phyloP scores from a whole-genome alignment of 2,329 filamentous ascomycete genomes.

The Neopestalotiopsis rosae region DNA sequence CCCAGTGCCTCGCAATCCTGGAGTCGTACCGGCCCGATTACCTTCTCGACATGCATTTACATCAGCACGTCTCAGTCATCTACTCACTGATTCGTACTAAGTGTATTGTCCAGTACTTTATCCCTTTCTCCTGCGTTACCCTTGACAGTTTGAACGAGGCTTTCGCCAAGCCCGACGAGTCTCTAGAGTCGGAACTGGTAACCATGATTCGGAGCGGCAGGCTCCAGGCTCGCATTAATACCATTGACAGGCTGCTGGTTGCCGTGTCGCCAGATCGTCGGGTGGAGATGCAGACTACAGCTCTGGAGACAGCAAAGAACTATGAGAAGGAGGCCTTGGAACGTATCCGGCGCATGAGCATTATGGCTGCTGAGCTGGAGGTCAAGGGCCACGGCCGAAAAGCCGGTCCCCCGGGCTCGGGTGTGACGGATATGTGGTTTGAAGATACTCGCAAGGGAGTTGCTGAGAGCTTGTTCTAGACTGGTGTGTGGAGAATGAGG shows the following conservation, averaged over 20 bases:
- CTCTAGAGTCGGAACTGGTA: slow-evolving; percentile 77
- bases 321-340: slow-evolving; percentile 80
- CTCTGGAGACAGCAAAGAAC: slow-evolving; percentile 69
- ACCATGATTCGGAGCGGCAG: slow-evolving; percentile 75
- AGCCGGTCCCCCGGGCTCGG: slow-evolving; percentile 23
- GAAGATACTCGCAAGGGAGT: slow-evolving; percentile 24
- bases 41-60: slow-evolving; percentile 86
- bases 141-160: slow-evolving; percentile 78
- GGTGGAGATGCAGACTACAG: slow-evolving; percentile 70
- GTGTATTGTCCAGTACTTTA: slow-evolving; percentile 91
- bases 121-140: slow-evolving; percentile 87
- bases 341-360: slow-evolving; percentile 77
- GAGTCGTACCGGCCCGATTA: slow-evolving; percentile 85
- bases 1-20: slow-evolving; percentile 80
- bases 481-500: background rate
- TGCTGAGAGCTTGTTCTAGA: slow-evolving; percentile 13
- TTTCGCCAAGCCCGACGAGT: slow-evolving; percentile 69
- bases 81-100: slow-evolving; percentile 83
- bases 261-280: slow-evolving; percentile 72
- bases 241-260: slow-evolving; percentile 79
- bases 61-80: slow-evolving; percentile 72
- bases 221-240: slow-evolving; percentile 82
- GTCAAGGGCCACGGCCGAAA: slow-evolving; percentile 50
- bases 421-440: slow-evolving; percentile 30
- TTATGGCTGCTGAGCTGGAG: slow-evolving; percentile 77